Evolutionary conservation across 208 protist genomes (phyloP), one percentile per base, ranked within the genome.

Genomic region (Porcisia deanei): DNA sequence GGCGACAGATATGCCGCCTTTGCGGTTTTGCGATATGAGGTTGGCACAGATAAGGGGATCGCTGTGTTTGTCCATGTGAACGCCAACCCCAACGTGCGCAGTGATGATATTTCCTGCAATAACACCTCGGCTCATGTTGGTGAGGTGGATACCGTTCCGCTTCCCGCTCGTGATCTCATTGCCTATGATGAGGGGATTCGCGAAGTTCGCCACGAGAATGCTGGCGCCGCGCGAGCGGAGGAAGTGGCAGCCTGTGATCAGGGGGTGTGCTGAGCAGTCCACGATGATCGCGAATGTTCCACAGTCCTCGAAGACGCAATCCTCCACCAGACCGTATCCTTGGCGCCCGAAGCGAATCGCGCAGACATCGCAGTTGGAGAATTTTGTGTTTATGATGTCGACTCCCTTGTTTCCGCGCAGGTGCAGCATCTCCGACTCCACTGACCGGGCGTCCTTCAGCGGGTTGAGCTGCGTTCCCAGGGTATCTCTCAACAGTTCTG

Each of bases 231-330:
- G 81, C 8, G 87, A 92, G 59, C 85, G 80, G 59, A 85, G 39
- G 73, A 97, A 94, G 54, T 79, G 87, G 80, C 93, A 97, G 49
- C 93, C 90, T 0, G 88, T 89, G 73, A 97, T 93, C 71, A 96
- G 59, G 4, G 93, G 93, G 71, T 94, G 91, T 4, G 90, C 90
- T 22, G 78, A 90, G 68, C 83, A 87, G 58, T 93, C 84, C 22
- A 95, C 83, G 9, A 96, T 81, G 65, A 97, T 89, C 52, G 88
- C 90, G 64, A 87, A 87, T 6, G 81, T 82, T n/a, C 86, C 86
- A 78, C 86, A 94, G 53, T 88, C 81, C 45, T 95, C 80, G 73
- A 97, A 95, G 54, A 88, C 73, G 75, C 93, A 97, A 55, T 92
- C 81, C 65, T 95, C 91, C 16, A 97, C 90, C 6, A 93, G 66